A percentile compares a stretch with the other conserved stretches of the same genome.
phyloP scores from a whole-genome alignment of 2,329 filamentous ascomycete genomes.

The Fonsecaea pugnacius region DNA sequence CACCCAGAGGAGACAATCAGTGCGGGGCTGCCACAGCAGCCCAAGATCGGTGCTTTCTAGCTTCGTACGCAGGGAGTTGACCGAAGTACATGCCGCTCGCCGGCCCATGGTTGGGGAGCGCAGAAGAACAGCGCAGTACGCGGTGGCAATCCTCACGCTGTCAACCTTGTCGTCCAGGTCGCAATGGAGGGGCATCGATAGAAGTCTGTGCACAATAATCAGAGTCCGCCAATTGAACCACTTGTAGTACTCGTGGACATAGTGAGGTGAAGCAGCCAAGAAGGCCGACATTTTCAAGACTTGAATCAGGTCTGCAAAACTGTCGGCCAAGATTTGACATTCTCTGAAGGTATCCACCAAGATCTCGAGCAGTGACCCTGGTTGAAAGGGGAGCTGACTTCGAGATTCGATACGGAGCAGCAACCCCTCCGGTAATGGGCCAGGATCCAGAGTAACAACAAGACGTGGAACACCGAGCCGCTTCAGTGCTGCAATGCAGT shows the following conservation, averaged over 20 bases:
- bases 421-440: conserved; percentile 18
- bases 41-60: conserved; percentile 20
- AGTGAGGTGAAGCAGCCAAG: conserved; percentile 17
- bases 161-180: conserved; percentile 20
- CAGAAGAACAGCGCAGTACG: conserved; percentile 20
- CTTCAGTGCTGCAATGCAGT: conserved; percentile 24
- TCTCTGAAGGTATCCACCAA: conserved; percentile 12
- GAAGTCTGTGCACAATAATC: conserved; percentile 29
- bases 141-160: conserved; percentile 21
- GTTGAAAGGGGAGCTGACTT: conserved; percentile 10
- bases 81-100: conserved; percentile 11
- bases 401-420: conserved; percentile 12
- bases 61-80: conserved; percentile 3
- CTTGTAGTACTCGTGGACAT: conserved; percentile 25
- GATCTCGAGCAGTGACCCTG: conserved; percentile 18
- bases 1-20: conserved; percentile 28
- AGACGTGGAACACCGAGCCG: conserved; percentile 23
- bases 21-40: conserved; percentile 19
- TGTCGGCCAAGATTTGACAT: conserved; percentile 7
- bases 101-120: conserved; percentile 18
- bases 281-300: conserved; percentile 23
- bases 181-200: conserved; percentile 24
- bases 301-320: conserved; percentile 25
- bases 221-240: conserved; percentile 27
- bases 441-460: conserved; percentile 27